A percentile compares a stretch with the other conserved stretches of the same genome.
phyloP scores from a whole-genome alignment of 176 grass and related monocot genomes.

The Poa pratensis region DNA sequence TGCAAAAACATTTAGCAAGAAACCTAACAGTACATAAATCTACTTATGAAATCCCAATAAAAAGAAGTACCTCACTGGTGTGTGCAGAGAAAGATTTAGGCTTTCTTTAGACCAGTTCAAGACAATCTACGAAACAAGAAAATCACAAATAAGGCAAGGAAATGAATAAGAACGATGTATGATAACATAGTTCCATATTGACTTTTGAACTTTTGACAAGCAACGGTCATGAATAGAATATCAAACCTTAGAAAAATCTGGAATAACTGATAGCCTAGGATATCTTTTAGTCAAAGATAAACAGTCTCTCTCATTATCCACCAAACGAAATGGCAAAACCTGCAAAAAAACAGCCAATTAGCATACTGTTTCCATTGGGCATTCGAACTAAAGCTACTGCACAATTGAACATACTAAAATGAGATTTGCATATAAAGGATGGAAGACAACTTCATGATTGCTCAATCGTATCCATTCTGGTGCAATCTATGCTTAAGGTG shows the following conservation, averaged over 20 bases:
- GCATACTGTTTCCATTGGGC: conserved; percentile 17
- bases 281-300: conserved; percentile 93
- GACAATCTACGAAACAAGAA: conserved; percentile 64
- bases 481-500: conserved; percentile 32
- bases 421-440: conserved; percentile 25
- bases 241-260: conserved; percentile 94
- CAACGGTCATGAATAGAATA: conserved; percentile 28
- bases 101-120: conserved; percentile 83
- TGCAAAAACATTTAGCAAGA: conserved; percentile 21
- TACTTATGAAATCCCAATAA: conserved; percentile 29
- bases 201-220: conserved; percentile 22
- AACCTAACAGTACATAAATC: not conserved
- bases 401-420: conserved; percentile 12
- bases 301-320: conserved; percentile 92
- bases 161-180: not conserved
- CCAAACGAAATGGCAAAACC: conserved; percentile 88
- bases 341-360: conserved; percentile 46
- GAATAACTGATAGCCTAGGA: conserved; percentile 78
- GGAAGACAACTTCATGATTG: conserved; percentile 21
- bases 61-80: conserved; percentile 84
- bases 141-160: conserved; percentile 20
- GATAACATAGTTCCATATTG: not conserved
- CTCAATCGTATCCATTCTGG: conserved; percentile 10
- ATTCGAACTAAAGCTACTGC: not conserved
- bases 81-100: conserved; percentile 80